Conservation (phyloP, 495 filamentous ascomycete species). For the Daldinia bambusicola region DNA sequence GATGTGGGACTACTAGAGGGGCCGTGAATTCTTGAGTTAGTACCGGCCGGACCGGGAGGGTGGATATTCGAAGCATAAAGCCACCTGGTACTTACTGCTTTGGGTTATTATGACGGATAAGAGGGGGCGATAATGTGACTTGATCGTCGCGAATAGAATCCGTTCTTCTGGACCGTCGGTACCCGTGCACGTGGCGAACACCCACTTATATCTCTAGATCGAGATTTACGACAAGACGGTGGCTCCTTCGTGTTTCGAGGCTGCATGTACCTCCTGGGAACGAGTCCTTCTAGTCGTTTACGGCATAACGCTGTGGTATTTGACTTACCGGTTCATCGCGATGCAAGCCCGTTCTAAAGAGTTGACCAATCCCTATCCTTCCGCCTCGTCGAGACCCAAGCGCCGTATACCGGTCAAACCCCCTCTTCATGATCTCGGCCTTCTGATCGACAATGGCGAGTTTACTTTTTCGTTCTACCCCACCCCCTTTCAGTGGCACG, state of each 20-base stretch:
- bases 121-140: neutral
- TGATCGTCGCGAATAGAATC: neutral
- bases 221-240: constrained; percentile 6
- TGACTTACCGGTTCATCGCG: constrained; percentile 5
- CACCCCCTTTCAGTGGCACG: too few relatives aligned
- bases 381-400: neutral
- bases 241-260: neutral
- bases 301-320: neutral
- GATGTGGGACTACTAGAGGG: too few relatives aligned
- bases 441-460: neutral
- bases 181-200: neutral
- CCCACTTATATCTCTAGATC: constrained; percentile 9
- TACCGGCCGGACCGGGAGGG: too few relatives aligned
- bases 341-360: neutral
- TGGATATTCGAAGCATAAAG: too few relatives aligned
- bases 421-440: neutral
- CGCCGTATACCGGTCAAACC: neutral
- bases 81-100: too few relatives aligned
- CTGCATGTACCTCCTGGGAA: neutral
- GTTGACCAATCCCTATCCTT: neutral
- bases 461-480: neutral
- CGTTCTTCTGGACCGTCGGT: neutral
- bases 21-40: too few relatives aligned
- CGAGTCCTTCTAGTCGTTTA: neutral
- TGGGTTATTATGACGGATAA: too few relatives aligned